Evolutionary conservation across 2,329 filamentous ascomycete genomes (phyloP).

Genomic region (Nothophaeocryptopus gaeumannii): DNA sequence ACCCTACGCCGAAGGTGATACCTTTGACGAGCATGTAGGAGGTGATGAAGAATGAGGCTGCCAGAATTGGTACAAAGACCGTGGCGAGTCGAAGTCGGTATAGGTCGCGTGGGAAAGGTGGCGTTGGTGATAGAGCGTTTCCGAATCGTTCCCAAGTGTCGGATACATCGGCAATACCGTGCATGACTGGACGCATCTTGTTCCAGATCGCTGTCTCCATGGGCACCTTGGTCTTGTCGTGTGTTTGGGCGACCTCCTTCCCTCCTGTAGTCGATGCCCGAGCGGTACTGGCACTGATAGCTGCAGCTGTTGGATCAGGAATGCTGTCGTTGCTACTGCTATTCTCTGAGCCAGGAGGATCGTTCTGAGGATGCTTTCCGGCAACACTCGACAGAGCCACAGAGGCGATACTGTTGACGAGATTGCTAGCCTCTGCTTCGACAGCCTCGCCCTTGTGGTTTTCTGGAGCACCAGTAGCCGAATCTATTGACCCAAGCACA

Average conservation of each 20-base stretch:
- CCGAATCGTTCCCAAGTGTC: slow-evolving; percentile 64
- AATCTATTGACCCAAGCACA: slow-evolving; percentile 71
- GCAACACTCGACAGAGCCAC: slow-evolving; percentile 72
- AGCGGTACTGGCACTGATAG: slow-evolving; percentile 54
- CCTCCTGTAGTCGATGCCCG: slow-evolving; percentile 53
- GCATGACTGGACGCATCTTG: slow-evolving; percentile 72
- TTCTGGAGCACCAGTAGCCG: slow-evolving; percentile 76
- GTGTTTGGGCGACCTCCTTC: slow-evolving; percentile 41
- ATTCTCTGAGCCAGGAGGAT: slow-evolving; percentile 51
- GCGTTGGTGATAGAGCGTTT: slow-evolving; percentile 53
- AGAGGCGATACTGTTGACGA: slow-evolving; percentile 69
- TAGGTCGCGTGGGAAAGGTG: slow-evolving; percentile 46
- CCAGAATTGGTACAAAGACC: slow-evolving; percentile 44
- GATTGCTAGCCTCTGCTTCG: slow-evolving; percentile 77
- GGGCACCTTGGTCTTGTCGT: slow-evolving; percentile 76
- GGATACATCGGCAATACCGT: slow-evolving; percentile 56
- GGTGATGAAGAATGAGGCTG: slow-evolving; percentile 45
- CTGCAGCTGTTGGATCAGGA: slow-evolving; percentile 60
- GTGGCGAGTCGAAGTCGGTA: slow-evolving; percentile 47
- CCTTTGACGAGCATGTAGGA: slow-evolving; percentile 59
- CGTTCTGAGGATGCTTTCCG: slow-evolving; percentile 70
- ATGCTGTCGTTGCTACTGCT: slow-evolving; percentile 48
- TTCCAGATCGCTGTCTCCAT: slow-evolving; percentile 75
- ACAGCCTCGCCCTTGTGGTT: slow-evolving; percentile 80
- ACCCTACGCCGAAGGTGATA: slow-evolving; percentile 64